Evolutionary conservation across 2,329 filamentous ascomycete species (phyloP), one percentile per base, ranked within the genome.

Genomic region (Neofusicoccum sp.): DNA sequence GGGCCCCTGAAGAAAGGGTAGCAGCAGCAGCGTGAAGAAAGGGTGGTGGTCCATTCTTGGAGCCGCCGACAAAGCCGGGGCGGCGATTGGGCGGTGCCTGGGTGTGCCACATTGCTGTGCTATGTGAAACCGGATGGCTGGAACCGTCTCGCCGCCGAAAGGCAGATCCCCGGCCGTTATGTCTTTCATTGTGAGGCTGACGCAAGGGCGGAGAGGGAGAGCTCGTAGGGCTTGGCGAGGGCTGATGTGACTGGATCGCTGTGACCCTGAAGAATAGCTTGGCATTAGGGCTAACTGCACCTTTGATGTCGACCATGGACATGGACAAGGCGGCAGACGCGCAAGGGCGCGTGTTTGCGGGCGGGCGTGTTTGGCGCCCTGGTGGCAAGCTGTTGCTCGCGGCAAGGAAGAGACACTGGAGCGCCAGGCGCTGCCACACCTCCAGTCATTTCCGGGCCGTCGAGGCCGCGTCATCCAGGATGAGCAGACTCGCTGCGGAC

Each of bases 121-220:
- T 9, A 14, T 14, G 43, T 43, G 51, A 43, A 43, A 56, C 51
- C 51, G n/a, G 16, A 43, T 31, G 51, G 51, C 38, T 33, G 51
- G 51, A 56, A 56, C 43, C 51, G 8, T 33, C 38, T 43, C 24
- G 28, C 33, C 36, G 11, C 48, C 48, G 48, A 53, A n/a, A 40
- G 38, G 48, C 38, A 56, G 51, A 56, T 56, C 51, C n/a, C 24
- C 51, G 38, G 38, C 51, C 51, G 51, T 56, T 56, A 56, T 56
- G 51, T 56, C 51, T 56, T 56, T 56, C 51, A 56, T 56, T 56
- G 38, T 59, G 57, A 59, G 57, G 57, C 57, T 59, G 57, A 59
- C 24, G 57, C 57, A 59, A 59, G 57, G 57, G 57, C 45, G 57
- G 57, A 59, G 43, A 49, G 33, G 54, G 44, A 30, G 49, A 43